Conservation (phyloP, 495 filamentous ascomycete genomes). For the Lepraria neglecta region DNA sequence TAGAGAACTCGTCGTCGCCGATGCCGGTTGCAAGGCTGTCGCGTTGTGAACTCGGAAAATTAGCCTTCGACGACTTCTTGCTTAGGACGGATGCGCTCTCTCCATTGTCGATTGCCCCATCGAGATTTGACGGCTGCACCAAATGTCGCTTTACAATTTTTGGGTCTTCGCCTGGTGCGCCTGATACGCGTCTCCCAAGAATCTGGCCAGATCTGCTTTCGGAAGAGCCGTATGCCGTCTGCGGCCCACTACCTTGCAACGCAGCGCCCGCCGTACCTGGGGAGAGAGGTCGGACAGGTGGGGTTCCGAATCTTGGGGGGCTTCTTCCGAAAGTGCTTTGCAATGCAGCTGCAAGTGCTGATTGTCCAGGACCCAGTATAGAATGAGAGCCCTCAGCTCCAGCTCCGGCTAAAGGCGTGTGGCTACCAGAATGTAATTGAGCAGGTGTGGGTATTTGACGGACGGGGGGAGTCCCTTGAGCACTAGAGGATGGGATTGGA, state of each 20-base stretch:
- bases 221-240: slow-evolving; percentile 74
- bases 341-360: slow-evolving; percentile 69
- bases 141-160: slow-evolving; percentile 77
- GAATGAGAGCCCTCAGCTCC: slow-evolving; percentile 37
- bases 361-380: slow-evolving; percentile 60
- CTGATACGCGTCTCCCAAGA: slow-evolving; percentile 32
- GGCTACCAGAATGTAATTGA: slow-evolving; percentile 31
- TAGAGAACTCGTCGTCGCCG: slow-evolving; percentile 81
- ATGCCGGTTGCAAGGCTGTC: slow-evolving; percentile 44
- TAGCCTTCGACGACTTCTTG: slow-evolving; percentile 5
- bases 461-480: slow-evolving; percentile 43
- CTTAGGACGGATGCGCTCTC: slow-evolving; percentile 33
- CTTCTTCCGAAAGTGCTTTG: slow-evolving; percentile 56
- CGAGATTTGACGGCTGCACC: slow-evolving; percentile 55
- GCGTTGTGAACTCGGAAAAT: slow-evolving; percentile 39
- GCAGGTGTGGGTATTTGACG: slow-evolving; percentile 38
- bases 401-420: slow-evolving; percentile 50
- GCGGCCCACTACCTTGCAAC: slow-evolving; percentile 43
- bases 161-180: slow-evolving; percentile 62
- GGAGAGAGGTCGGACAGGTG: slow-evolving; percentile 51
- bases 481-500: slow-evolving; percentile 52
- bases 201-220: slow-evolving; percentile 50
- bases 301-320: slow-evolving; percentile 44
- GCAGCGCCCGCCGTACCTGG: slow-evolving; percentile 43
- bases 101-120: slow-evolving; percentile 34